Percentiles rank a stretch among this genome's conserved stretches.
Conservation (phyloP, 2,329 filamentous ascomycete genomes). For the Microcyclospora pomicola region DNA sequence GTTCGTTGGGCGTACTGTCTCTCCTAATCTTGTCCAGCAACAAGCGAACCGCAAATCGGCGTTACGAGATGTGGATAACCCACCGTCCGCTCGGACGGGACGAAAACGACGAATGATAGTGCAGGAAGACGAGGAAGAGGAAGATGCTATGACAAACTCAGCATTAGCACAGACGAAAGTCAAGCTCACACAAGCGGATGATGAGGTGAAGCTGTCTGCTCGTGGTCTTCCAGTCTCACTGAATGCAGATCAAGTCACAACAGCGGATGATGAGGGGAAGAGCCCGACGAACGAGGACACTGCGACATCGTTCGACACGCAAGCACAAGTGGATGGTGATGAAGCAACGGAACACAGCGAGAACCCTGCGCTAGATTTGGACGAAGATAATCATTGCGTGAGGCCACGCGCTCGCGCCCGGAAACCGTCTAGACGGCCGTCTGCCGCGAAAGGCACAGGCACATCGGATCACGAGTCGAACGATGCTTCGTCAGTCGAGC, state of each 20-base stretch:
- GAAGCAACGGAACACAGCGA: neutral
- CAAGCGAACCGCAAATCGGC: slow-evolving; percentile 17
- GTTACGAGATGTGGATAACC: slow-evolving; percentile 7
- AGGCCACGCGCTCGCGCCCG: neutral
- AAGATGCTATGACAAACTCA: slow-evolving; percentile 2
- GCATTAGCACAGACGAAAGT: neutral
- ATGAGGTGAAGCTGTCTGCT: neutral
- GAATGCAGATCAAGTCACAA: slow-evolving; percentile 1
- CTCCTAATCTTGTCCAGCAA: slow-evolving; percentile 20
- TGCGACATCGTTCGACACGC: neutral
- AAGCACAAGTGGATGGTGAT: no score
- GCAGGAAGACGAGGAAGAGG: slow-evolving; percentile 3
- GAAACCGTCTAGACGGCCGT: no score
- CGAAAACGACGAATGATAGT: neutral
- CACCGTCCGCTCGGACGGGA: neutral
- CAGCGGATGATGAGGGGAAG: slow-evolving; percentile 2
- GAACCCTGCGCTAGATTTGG: neutral
- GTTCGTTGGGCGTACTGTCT: slow-evolving; percentile 8
- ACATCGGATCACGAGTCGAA: neutral
- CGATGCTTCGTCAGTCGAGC: neutral
- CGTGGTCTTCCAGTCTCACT: neutral
- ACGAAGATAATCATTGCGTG: neutral
- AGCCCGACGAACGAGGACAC: slow-evolving; percentile 9
- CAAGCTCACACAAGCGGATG: neutral
- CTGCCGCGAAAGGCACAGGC: neutral